Percentiles rank a stretch among this genome's conserved stretches.
These are phyloP conservation scores for Lactuca sativa DNA, from an alignment of 129 eudicot genomes.

Conservation along the genomic window DNA sequence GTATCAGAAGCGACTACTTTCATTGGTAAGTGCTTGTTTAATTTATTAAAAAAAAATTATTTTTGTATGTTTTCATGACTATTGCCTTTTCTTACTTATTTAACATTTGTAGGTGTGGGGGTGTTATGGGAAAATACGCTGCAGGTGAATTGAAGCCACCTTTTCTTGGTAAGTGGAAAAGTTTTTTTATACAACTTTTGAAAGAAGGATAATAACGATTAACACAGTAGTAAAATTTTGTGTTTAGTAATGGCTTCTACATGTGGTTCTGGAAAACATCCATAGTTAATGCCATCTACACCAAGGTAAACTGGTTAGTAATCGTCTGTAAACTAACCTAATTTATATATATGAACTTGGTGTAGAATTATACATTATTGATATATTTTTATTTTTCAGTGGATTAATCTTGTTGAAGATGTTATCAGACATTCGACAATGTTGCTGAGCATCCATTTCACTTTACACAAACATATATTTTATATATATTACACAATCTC, in stretches of 20 bases:
- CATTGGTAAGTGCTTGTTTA: conserved; percentile 63
- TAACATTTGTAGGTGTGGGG: conserved; percentile 70
- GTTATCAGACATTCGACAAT: no score
- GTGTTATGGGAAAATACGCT: conserved; percentile 97
- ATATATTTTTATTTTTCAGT: no score
- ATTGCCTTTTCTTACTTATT: not conserved
- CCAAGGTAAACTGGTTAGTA: no score
- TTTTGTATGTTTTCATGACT: not conserved
- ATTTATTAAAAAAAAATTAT: not conserved
- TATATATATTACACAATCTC: no score
- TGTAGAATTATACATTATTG: no score
- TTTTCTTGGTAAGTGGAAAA: conserved; percentile 53
- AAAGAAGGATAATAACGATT: conserved; percentile 9
- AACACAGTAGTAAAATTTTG: not conserved
- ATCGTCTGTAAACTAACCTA: no score
- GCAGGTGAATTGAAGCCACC: conserved; percentile 99
- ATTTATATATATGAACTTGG: no score
- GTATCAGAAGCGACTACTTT: conserved; percentile 93
- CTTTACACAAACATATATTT: no score
- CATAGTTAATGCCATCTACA: conserved; percentile 87
- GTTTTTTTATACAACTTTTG: not conserved
- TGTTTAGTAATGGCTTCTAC: conserved; percentile 61
- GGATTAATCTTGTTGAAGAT: no score
- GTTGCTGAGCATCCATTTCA: no score
- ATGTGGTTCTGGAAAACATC: conserved; percentile 95